Conservation (phyloP, 2,329 filamentous ascomycete genomes). For the Neobulgaria alba region DNA sequence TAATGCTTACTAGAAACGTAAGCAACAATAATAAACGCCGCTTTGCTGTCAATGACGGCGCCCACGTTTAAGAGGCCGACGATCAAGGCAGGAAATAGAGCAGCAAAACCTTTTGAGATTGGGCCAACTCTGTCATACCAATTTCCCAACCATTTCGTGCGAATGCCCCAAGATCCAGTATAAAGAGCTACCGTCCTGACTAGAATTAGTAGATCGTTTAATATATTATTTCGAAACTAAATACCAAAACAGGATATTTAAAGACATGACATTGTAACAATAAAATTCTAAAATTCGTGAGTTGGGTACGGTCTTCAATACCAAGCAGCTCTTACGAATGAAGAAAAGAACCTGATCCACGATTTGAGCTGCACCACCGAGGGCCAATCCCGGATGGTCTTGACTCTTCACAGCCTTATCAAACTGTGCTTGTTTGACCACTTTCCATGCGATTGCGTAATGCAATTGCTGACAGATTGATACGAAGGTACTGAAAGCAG, state of each 20-base stretch:
- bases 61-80: conserved; percentile 28
- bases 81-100: conserved; percentile 31
- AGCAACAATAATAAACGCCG: conserved; percentile 30
- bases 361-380: conserved; percentile 34
- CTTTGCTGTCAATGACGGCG: conserved; percentile 23
- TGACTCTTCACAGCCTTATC: conserved; percentile 29
- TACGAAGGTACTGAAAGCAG: conserved; percentile 21
- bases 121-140: conserved; percentile 22
- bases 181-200: conserved; percentile 32
- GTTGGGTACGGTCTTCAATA: conserved; percentile 3
- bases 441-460: conserved; percentile 19
- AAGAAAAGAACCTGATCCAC: conserved; percentile 38
- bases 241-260: conserved; percentile 40
- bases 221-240: conserved; percentile 2
- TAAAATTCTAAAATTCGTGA: conserved; percentile 35
- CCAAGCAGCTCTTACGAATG: conserved; percentile 34
- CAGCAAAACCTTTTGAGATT: conserved; percentile 29
- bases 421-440: conserved; percentile 28
- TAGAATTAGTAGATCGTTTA: conserved; percentile 1
- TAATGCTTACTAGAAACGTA: conserved; percentile 32
- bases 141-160: conserved; percentile 23
- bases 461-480: conserved; percentile 27
- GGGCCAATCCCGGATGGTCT: conserved; percentile 34
- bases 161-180: conserved; percentile 28
- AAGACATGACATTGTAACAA: conserved; percentile 40